Evolutionary conservation across 1,284 basidiomycete species (phyloP), one percentile per base, ranked within the genome.

Genomic region (Ganoderma lucidum): DNA sequence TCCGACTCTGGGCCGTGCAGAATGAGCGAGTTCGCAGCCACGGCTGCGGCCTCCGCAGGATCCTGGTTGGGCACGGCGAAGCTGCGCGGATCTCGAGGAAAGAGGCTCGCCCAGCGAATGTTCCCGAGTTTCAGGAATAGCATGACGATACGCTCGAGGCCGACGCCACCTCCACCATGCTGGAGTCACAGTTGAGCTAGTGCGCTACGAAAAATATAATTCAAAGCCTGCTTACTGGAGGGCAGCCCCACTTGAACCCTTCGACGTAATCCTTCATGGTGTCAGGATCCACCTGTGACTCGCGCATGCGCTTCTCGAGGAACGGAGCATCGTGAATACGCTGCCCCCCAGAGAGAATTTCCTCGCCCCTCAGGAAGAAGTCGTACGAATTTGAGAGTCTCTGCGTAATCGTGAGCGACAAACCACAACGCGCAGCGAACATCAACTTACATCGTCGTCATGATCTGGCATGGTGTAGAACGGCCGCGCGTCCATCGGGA

Each of bases 381-480:
- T 93, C 91, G 81, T 90, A 92, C 68, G 90, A 91, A 82, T 92
- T 91, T 66, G 90, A 90, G 66, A 89, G 83, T 62, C 75, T 75
- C 73, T 74, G 59, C 28, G 9, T 2, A 42, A 37, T 17, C 17
- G 51, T 58, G 30, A 51, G 58, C 42, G 3, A 62, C 3, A 37
- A 37, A 60, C 41, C 41, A 44, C 42, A 53, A 32, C 48, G 19
- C 30, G 45, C 62, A 55, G 23, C 23, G 37, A 10, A 53, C 37
- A 3, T 23, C 10, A 8, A 28, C 82, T 72, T 66, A 86, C 84
- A 9, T 83, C 80, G 79, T 90, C 81, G 63, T 80, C 74, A 2
- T 87, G 82, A 78, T 90, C 88, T 30, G 87, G 88, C 89, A 90
- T 90, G 44, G 89, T 91, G 83, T 93, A 93, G 81, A 93, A 93